Percentiles rank a stretch among this genome's conserved stretches.
Conservation (phyloP, 2,329 filamentous ascomycete species). For the Talaromyces albobiverticillius region DNA sequence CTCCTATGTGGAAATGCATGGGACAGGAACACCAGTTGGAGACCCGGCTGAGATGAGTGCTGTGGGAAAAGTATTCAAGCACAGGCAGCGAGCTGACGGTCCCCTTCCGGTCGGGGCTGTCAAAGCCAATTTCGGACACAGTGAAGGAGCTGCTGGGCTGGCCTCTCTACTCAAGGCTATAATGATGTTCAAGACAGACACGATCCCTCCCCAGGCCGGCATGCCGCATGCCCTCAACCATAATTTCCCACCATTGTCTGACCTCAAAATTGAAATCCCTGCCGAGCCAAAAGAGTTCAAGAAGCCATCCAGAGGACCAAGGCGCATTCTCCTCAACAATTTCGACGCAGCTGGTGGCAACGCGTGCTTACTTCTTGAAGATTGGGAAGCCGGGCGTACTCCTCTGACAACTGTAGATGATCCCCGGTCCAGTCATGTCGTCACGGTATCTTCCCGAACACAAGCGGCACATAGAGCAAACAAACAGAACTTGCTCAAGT, state of each 20-base stretch:
- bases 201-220: conserved; percentile 32
- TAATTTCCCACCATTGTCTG: conserved; percentile 47
- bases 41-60: conserved; percentile 80
- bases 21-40: conserved; percentile 81
- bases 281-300: conserved; percentile 36
- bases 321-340: conserved; percentile 64
- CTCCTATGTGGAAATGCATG: conserved; percentile 85
- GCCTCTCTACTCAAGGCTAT: conserved; percentile 30
- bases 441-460: conserved; percentile 54
- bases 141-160: conserved; percentile 58
- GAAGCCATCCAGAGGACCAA: too few relatives aligned
- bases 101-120: conserved; percentile 61
- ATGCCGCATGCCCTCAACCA: conserved; percentile 45
- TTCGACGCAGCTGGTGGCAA: conserved; percentile 70
- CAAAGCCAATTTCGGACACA: conserved; percentile 64
- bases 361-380: conserved; percentile 61
- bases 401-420: conserved; percentile 48
- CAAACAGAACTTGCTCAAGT: neutral
- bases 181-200: conserved; percentile 35
- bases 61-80: conserved; percentile 64
- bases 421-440: conserved; percentile 43
- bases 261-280: conserved; percentile 40
- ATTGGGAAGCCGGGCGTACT: conserved; percentile 45
- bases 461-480: too few relatives aligned
- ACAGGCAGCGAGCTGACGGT: conserved; percentile 46